A percentile compares a stretch with the other conserved stretches of the same genome.
Conservation (phyloP, 768 basidiomycete species). For the Pleurotus pulmonarius region DNA sequence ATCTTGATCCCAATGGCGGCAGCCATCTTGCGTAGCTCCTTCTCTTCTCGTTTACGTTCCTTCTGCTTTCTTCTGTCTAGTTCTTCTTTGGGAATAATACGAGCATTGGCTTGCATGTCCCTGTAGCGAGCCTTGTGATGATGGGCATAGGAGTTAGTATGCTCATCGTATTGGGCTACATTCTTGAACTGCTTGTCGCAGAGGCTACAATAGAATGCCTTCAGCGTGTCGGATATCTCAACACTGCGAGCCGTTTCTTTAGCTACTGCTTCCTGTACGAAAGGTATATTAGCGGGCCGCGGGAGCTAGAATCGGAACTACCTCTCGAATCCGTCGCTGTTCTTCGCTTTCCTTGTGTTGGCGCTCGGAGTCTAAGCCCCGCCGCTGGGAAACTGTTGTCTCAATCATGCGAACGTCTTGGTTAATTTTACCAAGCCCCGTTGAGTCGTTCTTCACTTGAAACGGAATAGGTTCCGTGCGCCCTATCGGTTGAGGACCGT, state of each 20-base stretch:
- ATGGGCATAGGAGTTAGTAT: slow-evolving; percentile 86
- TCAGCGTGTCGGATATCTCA: slow-evolving; percentile 65
- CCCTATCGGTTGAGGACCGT: slow-evolving; percentile 36
- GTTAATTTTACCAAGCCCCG: slow-evolving; percentile 73
- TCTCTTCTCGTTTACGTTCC: slow-evolving; percentile 82
- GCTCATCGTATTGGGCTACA: slow-evolving; percentile 85
- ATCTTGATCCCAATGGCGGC: slow-evolving; percentile 79
- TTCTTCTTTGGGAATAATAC: slow-evolving; percentile 63
- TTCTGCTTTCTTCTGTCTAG: slow-evolving; percentile 78
- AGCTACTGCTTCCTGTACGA: slow-evolving; percentile 54
- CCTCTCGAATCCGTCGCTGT: slow-evolving; percentile 72
- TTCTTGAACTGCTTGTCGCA: slow-evolving; percentile 89
- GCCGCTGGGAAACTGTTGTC: slow-evolving; percentile 78
- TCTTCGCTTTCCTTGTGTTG: slow-evolving; percentile 78
- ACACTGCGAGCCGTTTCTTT: slow-evolving; percentile 61
- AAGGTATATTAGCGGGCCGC: background rate
- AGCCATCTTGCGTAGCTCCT: slow-evolving; percentile 79
- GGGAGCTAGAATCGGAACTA: slow-evolving; percentile 21
- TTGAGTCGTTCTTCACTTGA: slow-evolving; percentile 70
- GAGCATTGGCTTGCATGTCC: slow-evolving; percentile 77
- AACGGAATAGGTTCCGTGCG: slow-evolving; percentile 84
- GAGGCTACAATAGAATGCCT: slow-evolving; percentile 74
- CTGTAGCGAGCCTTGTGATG: slow-evolving; percentile 80
- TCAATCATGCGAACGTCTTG: slow-evolving; percentile 85
- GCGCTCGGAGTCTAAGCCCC: slow-evolving; percentile 77